Base-by-base conservation (phyloP, 306 rosid genomes). In the Pterocarpus santalinus region DNA sequence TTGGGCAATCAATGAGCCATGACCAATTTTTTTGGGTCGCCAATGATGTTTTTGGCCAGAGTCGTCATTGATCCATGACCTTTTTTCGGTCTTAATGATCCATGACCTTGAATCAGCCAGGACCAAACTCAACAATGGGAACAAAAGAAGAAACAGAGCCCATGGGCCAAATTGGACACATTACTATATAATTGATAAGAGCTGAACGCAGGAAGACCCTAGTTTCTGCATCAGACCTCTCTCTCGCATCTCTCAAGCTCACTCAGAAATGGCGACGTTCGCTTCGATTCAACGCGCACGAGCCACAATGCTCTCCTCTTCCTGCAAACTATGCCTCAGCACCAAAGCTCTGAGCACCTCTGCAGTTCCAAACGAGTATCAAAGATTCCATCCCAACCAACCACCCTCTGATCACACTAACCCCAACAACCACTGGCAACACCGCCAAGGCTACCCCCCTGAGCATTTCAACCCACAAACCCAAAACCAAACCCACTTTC, bases 331-430 rank as follows among this genome's bases (percentile, higher is more conserved):
- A 8, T 78, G 74, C 9, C 28, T 65, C 14, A 47, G 0, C 14
- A 3, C 28, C 1, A 56, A 51, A 30, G 2, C 41, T 53, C 87
- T 90, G 14, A 85, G 84, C 82, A 85, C 94, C 41, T 87, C 90
- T 8, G 84, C 96, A 0, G 12, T 82, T 47, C 93, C 94, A 75
- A 85, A 82, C 5, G 86, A 91, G 2, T 82, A 69, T 70, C 87
- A 81, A 12, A 86, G 79, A 13, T n/a, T 77, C 73, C 81, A 62
- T 70, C 65, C 77, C 8, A 9, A 47, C 15, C 80, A 67, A 5
- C 79, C 32, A 7, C 85, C 90, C n/a, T 83, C 94, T 65, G 92
- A 88, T 72, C 80, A 30, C 34, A 11, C 62, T 2, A 47, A 49
- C 78, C 3, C 10, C 68, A 62, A 41, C 82, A 70, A 35, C 14